Percentiles rank a stretch among this genome's conserved stretches.
Evolutionary conservation across 306 rosid genomes (phyloP).

Genomic region (Quercus agrifolia): DNA sequence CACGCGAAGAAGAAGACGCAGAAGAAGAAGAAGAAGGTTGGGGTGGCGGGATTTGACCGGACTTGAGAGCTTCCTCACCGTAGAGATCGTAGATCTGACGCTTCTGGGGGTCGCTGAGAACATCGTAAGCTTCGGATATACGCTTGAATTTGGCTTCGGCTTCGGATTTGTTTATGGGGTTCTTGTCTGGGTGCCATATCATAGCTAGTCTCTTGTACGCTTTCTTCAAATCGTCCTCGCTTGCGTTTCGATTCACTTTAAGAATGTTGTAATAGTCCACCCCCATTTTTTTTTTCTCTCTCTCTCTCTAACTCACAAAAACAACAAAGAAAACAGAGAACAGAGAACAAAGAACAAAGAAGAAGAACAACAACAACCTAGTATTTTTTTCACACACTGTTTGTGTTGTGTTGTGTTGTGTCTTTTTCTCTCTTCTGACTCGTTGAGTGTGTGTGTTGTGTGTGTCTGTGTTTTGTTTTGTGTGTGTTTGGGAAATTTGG

Average conservation of each 20-base stretch:
- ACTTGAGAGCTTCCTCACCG: slow-evolving; percentile 81
- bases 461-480: background rate
- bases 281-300: slow-evolving; percentile 36
- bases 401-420: no score
- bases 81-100: slow-evolving; percentile 96
- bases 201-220: slow-evolving; percentile 77
- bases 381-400: no score
- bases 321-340: no score
- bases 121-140: slow-evolving; percentile 88
- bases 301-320: background rate
- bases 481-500: slow-evolving; percentile 7
- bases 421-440: no score
- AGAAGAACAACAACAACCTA: no score
- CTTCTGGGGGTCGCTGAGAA: slow-evolving; percentile 78
- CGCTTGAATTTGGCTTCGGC: slow-evolving; percentile 85
- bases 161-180: slow-evolving; percentile 54
- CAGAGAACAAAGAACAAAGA: no score
- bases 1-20: slow-evolving; percentile 17
- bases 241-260: slow-evolving; percentile 79
- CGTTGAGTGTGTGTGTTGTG: no score
- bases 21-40: slow-evolving; percentile 34
- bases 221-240: slow-evolving; percentile 78
- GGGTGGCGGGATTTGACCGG: slow-evolving; percentile 77
- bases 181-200: slow-evolving; percentile 96
- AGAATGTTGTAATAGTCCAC: slow-evolving; percentile 91